Evolutionary conservation across 345 rosid species (phyloP), one percentile per base, ranked within the genome.

Genomic region (Eutrema yunnanense): DNA sequence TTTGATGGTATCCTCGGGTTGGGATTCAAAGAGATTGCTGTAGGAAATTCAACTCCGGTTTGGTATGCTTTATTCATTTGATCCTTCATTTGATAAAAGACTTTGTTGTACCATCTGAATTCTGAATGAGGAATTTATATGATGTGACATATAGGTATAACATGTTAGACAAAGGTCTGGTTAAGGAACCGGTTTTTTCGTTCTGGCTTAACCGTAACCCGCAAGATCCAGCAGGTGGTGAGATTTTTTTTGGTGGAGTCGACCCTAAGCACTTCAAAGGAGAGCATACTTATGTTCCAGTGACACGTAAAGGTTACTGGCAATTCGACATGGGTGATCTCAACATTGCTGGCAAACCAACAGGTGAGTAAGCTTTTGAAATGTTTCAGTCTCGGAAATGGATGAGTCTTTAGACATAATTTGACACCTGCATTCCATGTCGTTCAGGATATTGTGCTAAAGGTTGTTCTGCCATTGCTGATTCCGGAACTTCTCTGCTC

Each of bases 251-350:
- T 68, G 98, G 97, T 9, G 98, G 97, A 42, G 71, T 86, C 27
- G 97, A 89, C 73, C 73, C 93, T 32, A 83, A 83, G 49, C 98
- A 89, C 67, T 88, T 72, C 66, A 86, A 77, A 84, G 98, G 96
- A 43, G 82, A 89, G 73, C 98, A 94, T 76, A 91, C 95, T 30
- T 86, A 81, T 80, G 98, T 91, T 41, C 97, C 97, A 0, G 97
- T 94, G 57, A 86, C 97, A 22, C 85, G 55, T 73, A 88, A 89
- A 79, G 98, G 98, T 66, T 95, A 92, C 63, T 95, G 99, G 99
- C 99, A 90, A 83, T 93, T 93, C 65, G 89, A 93, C 54, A 85
- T 89, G 96, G 94, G 90, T 62, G 96, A 93, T 79, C 89, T 93
- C 72, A 79, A 82, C 67, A 68, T 93, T 72, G 85, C 81, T 73